Evolutionary conservation across 192 early-diverging fungal species (phyloP).

Genomic region (Entomortierella parvispora): DNA sequence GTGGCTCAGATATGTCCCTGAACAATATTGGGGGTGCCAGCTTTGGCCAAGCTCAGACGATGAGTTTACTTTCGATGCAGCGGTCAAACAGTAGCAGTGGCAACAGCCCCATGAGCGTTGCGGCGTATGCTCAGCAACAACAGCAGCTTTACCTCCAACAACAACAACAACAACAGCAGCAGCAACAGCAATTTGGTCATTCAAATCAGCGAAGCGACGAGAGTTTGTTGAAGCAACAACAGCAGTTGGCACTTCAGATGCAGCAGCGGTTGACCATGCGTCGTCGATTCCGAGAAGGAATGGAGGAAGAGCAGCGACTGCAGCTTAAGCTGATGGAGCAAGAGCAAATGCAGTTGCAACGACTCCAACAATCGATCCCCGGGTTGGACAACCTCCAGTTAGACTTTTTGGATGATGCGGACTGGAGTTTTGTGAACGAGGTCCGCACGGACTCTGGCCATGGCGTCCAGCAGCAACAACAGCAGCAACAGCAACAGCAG

Average conservation of each 20-base stretch:
- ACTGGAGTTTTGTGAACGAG: conserved; percentile 51
- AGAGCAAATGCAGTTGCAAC: conserved; percentile 46
- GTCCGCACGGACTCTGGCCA: conserved; percentile 27
- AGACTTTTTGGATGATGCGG: conserved; percentile 45
- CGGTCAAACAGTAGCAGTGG: conserved; percentile 9
- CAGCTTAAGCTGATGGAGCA: conserved; percentile 44
- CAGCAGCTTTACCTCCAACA: conserved; percentile 8
- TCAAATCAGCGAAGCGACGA: background rate
- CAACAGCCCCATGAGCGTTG: conserved; percentile 7
- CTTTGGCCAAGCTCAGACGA: conserved; percentile 27
- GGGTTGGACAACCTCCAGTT: conserved; percentile 30
- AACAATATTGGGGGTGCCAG: background rate
- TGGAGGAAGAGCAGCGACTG: conserved; percentile 38
- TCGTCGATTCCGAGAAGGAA: conserved; percentile 26
- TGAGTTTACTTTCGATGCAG: conserved; percentile 41
- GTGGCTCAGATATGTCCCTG: conserved; percentile 1
- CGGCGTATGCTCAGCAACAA: background rate
- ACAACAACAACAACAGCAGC: background rate
- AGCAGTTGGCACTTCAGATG: conserved; percentile 39
- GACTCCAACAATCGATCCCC: conserved; percentile 28
- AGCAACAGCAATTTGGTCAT: background rate
- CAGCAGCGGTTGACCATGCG: conserved; percentile 22
- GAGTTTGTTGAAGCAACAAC: conserved; percentile 19
- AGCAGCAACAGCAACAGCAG: too few relatives aligned
- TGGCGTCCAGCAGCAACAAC: background rate